Evolutionary conservation across 495 filamentous ascomycete species (phyloP), one percentile per base, ranked within the genome.

Genomic region (Pyronema omphalodes): DNA sequence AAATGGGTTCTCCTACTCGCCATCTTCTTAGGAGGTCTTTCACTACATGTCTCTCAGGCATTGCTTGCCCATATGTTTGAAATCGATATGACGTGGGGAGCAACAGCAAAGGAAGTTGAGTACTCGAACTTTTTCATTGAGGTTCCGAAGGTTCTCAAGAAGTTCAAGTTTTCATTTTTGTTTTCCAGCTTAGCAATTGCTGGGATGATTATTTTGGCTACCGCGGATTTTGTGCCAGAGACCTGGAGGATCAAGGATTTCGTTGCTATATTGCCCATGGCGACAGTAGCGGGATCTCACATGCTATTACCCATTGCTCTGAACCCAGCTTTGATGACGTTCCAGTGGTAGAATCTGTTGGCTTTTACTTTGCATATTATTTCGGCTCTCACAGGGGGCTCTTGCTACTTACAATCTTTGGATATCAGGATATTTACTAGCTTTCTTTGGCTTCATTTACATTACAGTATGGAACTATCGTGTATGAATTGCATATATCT

Each of bases 281-380:
- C 80, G 0, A 86, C 83, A 0, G 78, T 86, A 11, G 72, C 77
- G 19, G 71, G 66, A 1, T 81, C 77, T 57, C 83, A 88, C 63
- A 70, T 86, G 55, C 65, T 87, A 48, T 64, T 87, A 53, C 83
- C 83, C 7, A 74, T 88, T 53, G 81, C 75, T 15, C 70, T 87
- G 45, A 87, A 87, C 62, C 83, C 83, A 3, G 82, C 82, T 29
- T 69, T 87, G 60, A 87, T 87, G 83, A 83, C 80, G 3, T 87
- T 87, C 67, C 82, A 80, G 37, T 86, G 79, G 78, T 86, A 71
- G 23, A 29, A 29, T 1, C 2, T 1, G 23, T 29, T 29, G 23
- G 23, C 23, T 29, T 29, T 29, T 29, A 29, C 23, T 29, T 29
- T 29, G 23, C 23, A 29, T 29, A 5, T 29, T 29, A 29, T 5